Conservation (phyloP, 2,329 filamentous ascomycete species). For the Aureobasidium sp. region DNA sequence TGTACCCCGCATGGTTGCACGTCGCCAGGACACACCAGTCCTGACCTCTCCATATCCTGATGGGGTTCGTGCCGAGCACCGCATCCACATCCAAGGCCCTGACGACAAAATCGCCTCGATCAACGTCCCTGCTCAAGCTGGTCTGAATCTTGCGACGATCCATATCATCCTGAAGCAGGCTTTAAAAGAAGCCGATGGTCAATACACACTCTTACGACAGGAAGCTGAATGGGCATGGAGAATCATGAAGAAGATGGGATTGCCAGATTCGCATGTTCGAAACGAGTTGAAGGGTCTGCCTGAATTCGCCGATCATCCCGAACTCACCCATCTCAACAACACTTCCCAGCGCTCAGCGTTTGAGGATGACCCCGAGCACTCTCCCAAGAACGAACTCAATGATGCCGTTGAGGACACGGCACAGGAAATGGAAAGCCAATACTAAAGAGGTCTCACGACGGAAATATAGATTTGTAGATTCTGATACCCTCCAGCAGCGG, state of each 20-base stretch:
- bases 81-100: background rate
- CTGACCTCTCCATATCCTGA: background rate
- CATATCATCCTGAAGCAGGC: background rate
- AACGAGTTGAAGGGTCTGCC: background rate
- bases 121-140: background rate
- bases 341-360: background rate
- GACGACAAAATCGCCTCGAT: background rate
- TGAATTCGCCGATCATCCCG: background rate
- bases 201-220: background rate
- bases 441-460: background rate
- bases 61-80: background rate
- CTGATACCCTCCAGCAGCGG: background rate
- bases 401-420: background rate
- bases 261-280: background rate
- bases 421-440: background rate
- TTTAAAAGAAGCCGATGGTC: background rate
- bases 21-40: background rate
- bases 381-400: background rate
- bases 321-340: background rate
- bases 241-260: background rate
- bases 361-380: background rate
- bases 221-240: background rate
- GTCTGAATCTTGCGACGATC: slow-evolving; percentile 2
- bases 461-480: background rate
- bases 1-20: background rate